Evolutionary conservation across 805 yeast genomes (phyloP), one percentile per base, ranked within the genome.

Genomic region (Yamadazyma akitaensis): DNA sequence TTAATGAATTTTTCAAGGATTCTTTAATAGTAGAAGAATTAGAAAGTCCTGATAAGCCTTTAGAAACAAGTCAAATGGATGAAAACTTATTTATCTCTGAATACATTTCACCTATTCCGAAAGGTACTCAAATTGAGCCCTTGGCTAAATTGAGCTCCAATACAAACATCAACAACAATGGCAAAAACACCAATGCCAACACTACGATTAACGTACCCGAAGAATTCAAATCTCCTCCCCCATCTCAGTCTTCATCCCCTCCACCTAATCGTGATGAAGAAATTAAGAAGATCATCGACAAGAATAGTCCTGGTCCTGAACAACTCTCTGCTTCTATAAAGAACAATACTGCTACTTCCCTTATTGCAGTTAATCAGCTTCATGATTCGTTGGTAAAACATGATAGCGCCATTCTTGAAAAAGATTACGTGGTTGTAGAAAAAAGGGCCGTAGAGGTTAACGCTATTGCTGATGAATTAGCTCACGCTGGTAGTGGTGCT

Each of bases 371-470:
- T 31, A 25, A 44, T 36, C 33, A 46, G 40, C 31, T 30, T 24
- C 48, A 48, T 2, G 44, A 36, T 16, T 46, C 56, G 30, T 43
- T 49, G 12, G 36, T 50, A 10, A 54, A 51, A 30, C 53, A 64
- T 50, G 65, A 74, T 18, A 86, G 82, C 44, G 59, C 76, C 18
- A 73, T 77, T 21, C 68, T 82, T 47, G 96, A 89, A 56, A 83
- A 81, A 53, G 97, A 90, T 58, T 92, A 92, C 57, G 98, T 92
- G 30, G 96, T 92, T 34, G 91, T 92, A 25, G 98, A 92, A 63
- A 94, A 92, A 63, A 79, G 96, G 42, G 88, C 94, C 0, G 97
- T 92, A 3, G 98, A 94, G 61, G 96, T 92, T 8, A 92, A 92
- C 68, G 92, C 96, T 2, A 73, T 94, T 47, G 99, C 99, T 2